Conservation (phyloP, 2,329 filamentous ascomycete genomes). For the Ceratocystis alfenasii region DNA sequence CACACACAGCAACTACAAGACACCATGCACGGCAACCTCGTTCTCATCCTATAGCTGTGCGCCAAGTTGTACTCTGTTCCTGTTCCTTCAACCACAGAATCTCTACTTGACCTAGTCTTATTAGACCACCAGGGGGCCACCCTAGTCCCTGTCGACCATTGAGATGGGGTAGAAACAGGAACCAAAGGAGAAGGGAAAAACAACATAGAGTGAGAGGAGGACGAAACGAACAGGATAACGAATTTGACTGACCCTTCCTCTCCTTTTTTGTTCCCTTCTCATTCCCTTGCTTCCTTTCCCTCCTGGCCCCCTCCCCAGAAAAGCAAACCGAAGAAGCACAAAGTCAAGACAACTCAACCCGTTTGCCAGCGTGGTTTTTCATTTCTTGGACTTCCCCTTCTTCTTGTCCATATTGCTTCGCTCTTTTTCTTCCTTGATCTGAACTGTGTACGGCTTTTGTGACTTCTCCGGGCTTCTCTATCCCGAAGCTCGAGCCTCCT, state of each 20-base stretch:
- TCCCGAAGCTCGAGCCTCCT: slow-evolving; percentile 3
- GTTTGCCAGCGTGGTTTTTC: background rate
- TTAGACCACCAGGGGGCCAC: background rate
- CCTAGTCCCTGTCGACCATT: background rate
- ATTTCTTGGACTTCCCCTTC: slow-evolving; percentile 1
- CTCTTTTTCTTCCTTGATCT: background rate
- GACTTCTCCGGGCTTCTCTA: background rate
- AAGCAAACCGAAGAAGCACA: background rate
- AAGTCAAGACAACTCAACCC: background rate
- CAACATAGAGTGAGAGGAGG: background rate
- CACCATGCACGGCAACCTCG: background rate
- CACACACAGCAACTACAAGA: background rate
- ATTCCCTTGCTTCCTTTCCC: background rate
- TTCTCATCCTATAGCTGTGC: background rate
- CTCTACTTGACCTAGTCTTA: background rate
- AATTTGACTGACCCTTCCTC: background rate
- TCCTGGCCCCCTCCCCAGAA: background rate
- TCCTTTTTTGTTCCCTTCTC: slow-evolving; percentile 7
- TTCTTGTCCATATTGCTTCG: background rate
- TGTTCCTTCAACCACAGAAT: background rate
- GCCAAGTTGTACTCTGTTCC: background rate
- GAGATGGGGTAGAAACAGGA: slow-evolving; percentile 1
- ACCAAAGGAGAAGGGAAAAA: background rate
- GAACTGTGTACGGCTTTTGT: background rate
- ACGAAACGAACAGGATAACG: background rate